Base-by-base conservation (phyloP, 2,329 filamentous ascomycete genomes). In the Cercospora sp. region DNA sequence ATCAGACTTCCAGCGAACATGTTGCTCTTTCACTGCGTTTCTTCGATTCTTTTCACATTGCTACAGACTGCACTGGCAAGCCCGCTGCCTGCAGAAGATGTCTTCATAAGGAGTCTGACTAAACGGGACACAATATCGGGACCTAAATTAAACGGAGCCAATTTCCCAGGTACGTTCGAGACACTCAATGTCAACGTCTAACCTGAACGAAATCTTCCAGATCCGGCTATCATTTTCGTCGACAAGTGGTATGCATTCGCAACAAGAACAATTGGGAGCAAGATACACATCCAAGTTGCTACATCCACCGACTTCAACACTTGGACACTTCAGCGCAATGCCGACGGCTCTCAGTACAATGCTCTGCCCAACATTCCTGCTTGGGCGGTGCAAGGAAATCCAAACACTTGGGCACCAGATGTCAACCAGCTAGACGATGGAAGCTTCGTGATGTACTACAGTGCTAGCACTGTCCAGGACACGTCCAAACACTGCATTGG, bases 371-470 rank as follows among this genome's bases (percentile, higher is more conserved):
- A 79, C 5, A 69, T 84, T 6, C 82, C 83, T 1, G 73, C 79
- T 6, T 90, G 88, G 88, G 85, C 77, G 2, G 67, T 75, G n/a
- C 65, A 85, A 33, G 84, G 80, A 3, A 82, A 83, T 1, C 75
- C 68, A 33, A 82, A 87, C 65, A 85, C 85, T 28, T 90, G 87
- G 87, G 88, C 88, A 0, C 88, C 88, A 9, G 87, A 89, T 73
- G 85, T 90, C 6, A 80, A 83, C 12, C 78, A 77, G 64, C 77
- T 88, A 31, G 75, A 72, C n/a, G 75, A 79, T 40, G 72, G 74
- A 26, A 73, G 75, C 45, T 79, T 73, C 64, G 68, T 80, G 53
- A 65, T 79, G 68, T 80, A 79, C 73, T 80, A 78, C 71, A 73
- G 72, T 45, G 78, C 78, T 7, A 73, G 73, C 9, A 72, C 74